A percentile compares a stretch with the other conserved stretches of the same genome.
Conservation (phyloP, 345 rosid genomes). For the Bruguiera parviflora region DNA sequence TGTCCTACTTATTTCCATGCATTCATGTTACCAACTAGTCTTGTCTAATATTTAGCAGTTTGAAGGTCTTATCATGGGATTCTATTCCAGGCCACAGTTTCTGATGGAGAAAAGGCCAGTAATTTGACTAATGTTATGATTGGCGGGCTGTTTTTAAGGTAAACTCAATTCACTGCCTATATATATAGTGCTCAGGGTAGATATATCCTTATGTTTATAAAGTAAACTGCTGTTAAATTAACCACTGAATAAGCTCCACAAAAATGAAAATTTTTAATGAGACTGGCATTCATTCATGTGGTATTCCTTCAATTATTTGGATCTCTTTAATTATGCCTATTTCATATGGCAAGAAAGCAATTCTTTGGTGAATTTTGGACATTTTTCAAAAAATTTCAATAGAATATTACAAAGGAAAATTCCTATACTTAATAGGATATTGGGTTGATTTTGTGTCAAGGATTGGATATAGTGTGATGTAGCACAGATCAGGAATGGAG, state of each 20-base stretch:
- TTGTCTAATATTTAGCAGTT: background rate
- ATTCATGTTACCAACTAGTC: background rate
- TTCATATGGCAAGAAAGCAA: too few relatives aligned
- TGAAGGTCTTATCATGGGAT: slow-evolving; percentile 19
- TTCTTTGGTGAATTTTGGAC: too few relatives aligned
- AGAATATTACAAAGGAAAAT: too few relatives aligned
- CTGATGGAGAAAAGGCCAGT: slow-evolving; percentile 74
- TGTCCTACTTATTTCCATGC: slow-evolving; percentile 3
- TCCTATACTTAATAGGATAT: too few relatives aligned
- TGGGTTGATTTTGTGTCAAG: too few relatives aligned
- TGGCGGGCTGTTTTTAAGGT: slow-evolving; percentile 91
- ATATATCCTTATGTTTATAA: background rate
- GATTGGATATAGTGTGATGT: too few relatives aligned
- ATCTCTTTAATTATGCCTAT: background rate
- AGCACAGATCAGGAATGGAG: too few relatives aligned
- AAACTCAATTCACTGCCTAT: slow-evolving; percentile 11
- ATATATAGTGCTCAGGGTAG: background rate
- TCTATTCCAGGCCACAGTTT: slow-evolving; percentile 77
- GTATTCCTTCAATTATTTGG: background rate
- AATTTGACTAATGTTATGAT: slow-evolving; percentile 70
- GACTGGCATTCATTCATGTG: slow-evolving; percentile 8
- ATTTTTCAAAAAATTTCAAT: too few relatives aligned
- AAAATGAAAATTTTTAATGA: background rate
- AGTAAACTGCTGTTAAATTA: background rate
- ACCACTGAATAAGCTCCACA: too few relatives aligned